Evolutionary conservation across 768 basidiomycete species (phyloP).

Genomic region (Pulveroboletus sp.): DNA sequence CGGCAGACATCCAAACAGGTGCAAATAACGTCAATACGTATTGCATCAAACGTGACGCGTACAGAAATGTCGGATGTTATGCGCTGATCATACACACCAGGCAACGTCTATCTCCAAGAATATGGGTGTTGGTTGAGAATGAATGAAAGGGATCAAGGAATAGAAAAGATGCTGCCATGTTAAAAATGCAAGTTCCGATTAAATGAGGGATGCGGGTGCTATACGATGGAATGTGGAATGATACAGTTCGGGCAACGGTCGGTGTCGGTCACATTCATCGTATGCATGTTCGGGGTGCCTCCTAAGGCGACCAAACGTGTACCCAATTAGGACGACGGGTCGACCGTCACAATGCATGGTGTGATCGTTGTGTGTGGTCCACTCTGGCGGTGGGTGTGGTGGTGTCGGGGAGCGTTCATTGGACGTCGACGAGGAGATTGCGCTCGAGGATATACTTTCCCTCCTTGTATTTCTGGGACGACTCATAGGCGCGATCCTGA

Average conservation of each 20-base stretch:
- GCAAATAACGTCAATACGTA: conserved; percentile 12
- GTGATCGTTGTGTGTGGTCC: conserved; percentile 18
- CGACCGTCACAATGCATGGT: conserved; percentile 18
- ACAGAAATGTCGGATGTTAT: conserved; percentile 15
- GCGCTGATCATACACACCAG: conserved; percentile 16
- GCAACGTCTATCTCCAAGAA: conserved; percentile 10
- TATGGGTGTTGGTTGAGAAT: conserved; percentile 14
- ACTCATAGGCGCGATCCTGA: conserved; percentile 90
- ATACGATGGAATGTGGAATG: conserved; percentile 18
- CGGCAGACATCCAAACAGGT: conserved; percentile 24
- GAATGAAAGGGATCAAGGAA: conserved; percentile 2
- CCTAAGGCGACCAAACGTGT: conserved; percentile 7
- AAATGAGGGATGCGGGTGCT: conserved; percentile 21
- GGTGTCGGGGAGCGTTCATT: conserved; percentile 41
- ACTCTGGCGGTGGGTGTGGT: conserved; percentile 14
- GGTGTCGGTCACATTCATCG: conserved; percentile 9
- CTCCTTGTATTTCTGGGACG: conserved; percentile 95
- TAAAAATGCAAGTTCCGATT: conserved; percentile 8
- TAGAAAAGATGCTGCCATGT: not conserved
- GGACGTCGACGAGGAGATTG: conserved; percentile 83
- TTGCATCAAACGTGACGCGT: conserved; percentile 1
- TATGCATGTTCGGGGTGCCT: conserved; percentile 4
- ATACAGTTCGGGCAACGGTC: conserved; percentile 17
- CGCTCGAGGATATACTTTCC: conserved; percentile 98
- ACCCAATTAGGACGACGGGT: conserved; percentile 26